These are phyloP conservation scores for Epichloe amarillans DNA, from an alignment of 2,329 filamentous ascomycete species.

Conservation along the genomic window DNA sequence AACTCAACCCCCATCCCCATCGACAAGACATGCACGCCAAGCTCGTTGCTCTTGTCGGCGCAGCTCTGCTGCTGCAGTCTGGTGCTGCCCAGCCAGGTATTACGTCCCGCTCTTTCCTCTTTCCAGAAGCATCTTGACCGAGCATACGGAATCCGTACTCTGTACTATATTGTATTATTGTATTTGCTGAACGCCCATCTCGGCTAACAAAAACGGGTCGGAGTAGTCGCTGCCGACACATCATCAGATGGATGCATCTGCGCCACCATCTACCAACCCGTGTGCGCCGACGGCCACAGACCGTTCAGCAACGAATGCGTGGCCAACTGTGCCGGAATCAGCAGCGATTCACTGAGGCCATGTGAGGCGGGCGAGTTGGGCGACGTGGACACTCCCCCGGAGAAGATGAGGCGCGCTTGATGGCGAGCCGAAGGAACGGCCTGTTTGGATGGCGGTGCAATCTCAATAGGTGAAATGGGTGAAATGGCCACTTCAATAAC, in stretches of 20 bases:
- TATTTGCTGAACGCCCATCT: neutral
- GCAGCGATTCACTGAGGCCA: fast-evolving
- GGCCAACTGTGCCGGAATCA: neutral
- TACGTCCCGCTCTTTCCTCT: neutral
- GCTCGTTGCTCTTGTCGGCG: slow-evolving; percentile 54
- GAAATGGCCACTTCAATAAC: too few relatives aligned
- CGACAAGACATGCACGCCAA: slow-evolving; percentile 47
- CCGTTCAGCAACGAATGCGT: neutral
- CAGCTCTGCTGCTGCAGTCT: slow-evolving; percentile 36
- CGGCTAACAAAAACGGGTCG: too few relatives aligned
- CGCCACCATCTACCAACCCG: neutral
- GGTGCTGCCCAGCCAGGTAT: slow-evolving; percentile 50
- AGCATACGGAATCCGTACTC: too few relatives aligned
- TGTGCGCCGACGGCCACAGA: neutral
- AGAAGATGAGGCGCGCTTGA: too few relatives aligned
- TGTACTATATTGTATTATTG: neutral
- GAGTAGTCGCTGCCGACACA: too few relatives aligned
- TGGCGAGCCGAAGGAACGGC: too few relatives aligned
- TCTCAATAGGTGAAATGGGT: too few relatives aligned
- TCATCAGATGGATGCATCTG: neutral
- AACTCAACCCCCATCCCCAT: neutral
- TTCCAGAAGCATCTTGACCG: too few relatives aligned
- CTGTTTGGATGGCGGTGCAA: too few relatives aligned
- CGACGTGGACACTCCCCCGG: neutral
- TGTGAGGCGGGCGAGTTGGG: neutral